These are phyloP conservation scores for Aspergillus heteromorphus DNA, from an alignment of 495 filamentous ascomycete genomes.

Conservation along the genomic window DNA sequence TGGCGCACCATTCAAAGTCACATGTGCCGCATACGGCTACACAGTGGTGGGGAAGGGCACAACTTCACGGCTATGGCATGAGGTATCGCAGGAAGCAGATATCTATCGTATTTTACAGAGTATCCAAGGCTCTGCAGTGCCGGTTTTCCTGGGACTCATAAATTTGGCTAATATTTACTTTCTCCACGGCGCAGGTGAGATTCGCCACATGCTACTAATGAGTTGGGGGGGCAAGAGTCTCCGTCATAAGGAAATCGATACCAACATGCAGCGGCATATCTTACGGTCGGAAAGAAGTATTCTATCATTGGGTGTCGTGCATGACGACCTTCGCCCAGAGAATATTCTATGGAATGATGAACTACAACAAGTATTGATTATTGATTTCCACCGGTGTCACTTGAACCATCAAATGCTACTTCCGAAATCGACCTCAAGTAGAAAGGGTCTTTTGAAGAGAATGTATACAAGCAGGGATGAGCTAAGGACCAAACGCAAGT, in stretches of 20 bases:
- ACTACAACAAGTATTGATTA: neutral
- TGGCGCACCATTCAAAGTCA: constrained; percentile 39
- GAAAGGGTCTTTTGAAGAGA: no score
- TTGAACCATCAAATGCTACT: no score
- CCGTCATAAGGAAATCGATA: no score
- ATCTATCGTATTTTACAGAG: constrained; percentile 32
- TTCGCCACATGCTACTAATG: constrained; percentile 45
- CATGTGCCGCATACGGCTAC: constrained; percentile 34
- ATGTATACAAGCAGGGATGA: no score
- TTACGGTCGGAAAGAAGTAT: constrained; percentile 14
- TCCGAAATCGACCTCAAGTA: no score
- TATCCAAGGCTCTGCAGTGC: constrained; percentile 34
- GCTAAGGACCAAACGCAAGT: no score
- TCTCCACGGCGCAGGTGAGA: constrained; percentile 30
- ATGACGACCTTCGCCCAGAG: constrained; percentile 7
- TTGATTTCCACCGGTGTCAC: constrained; percentile 2
- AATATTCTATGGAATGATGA: constrained; percentile 4
- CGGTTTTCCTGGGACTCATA: constrained; percentile 39
- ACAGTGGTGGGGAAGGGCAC: constrained; percentile 46
- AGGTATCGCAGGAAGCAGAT: constrained; percentile 34
- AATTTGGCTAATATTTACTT: constrained; percentile 31
- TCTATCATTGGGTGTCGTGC: constrained; percentile 7
- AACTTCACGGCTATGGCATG: constrained; percentile 20
- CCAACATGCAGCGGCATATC: constrained; percentile 1
- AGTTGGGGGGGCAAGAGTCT: constrained; percentile 30